Evolutionary conservation across 2,329 filamentous ascomycete genomes (phyloP).

Genomic region (Botrytis cinerea): DNA sequence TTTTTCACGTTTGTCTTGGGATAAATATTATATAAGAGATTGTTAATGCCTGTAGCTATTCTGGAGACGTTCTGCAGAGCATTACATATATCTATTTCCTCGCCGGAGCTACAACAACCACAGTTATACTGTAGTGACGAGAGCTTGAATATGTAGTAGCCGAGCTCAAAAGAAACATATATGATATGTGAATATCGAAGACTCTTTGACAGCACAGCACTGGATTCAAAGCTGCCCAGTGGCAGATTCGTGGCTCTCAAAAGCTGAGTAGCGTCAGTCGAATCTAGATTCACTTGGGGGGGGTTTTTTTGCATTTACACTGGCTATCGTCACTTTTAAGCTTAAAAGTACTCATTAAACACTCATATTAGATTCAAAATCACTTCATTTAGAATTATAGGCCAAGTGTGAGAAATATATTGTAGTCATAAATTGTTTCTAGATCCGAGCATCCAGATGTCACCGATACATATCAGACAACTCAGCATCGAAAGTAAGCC

Average conservation of each 20-base stretch:
- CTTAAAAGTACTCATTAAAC: neutral
- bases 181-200: too few relatives aligned
- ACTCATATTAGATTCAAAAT: neutral
- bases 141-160: too few relatives aligned
- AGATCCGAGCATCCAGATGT: neutral
- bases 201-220: neutral
- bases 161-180: too few relatives aligned
- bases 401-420: neutral
- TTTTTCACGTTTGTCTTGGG: too few relatives aligned
- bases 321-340: neutral
- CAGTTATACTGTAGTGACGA: too few relatives aligned
- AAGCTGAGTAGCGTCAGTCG: neutral
- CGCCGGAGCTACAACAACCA: too few relatives aligned
- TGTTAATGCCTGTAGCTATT: too few relatives aligned
- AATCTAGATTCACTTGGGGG: neutral
- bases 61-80: too few relatives aligned
- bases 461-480: neutral
- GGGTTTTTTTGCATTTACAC: neutral
- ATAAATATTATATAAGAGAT: too few relatives aligned
- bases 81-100: too few relatives aligned
- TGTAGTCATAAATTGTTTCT: neutral
- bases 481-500: neutral
- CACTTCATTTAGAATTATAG: neutral
- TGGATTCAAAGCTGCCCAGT: neutral
- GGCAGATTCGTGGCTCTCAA: neutral